Base-by-base conservation (phyloP, 257 asterid species). In the Paulownia fortunei region DNA sequence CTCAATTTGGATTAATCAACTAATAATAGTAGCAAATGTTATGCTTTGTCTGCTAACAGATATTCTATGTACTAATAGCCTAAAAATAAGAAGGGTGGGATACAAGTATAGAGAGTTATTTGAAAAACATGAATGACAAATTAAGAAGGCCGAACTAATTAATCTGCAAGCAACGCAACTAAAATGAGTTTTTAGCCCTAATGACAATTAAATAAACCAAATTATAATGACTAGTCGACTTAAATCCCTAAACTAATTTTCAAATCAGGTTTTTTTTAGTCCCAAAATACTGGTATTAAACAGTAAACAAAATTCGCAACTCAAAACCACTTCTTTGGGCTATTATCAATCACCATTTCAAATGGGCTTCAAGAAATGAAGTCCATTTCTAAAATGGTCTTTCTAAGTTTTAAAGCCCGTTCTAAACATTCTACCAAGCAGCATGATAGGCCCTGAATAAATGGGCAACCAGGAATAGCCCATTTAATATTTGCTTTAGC, bases 371-470 rank as follows among this genome's bases (percentile, higher is more conserved):
- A 9, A 36, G 16, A 6, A n/a, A n/a, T n/a, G n/a, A 36, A 37
- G 12, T 11, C 47, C 30, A 18, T 16, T 30, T 36, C 16, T 8
- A n/a, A 6, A 30, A 32, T 18, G 5, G 37, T n/a, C n/a, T n/a
- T n/a, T n/a, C n/a, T n/a, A n/a, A n/a, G n/a, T n/a, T n/a, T 21
- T 27, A 34, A 49, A 72, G 76, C 76, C 76, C 37, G 39, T 34
- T 19, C 2, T 18, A 36, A 15, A 37, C 3, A 34, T 18, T 3
- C n/a, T n/a, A n/a, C 0, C 4, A 3, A 56, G 8, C 8, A n/a
- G n/a, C 24, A 6, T 9, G 12, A 3, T 4, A 32, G 36, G 34
- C 47, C 32, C 51, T 2, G 32, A 27, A 18, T 8, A n/a, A 32
- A 42, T 58, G 65, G 65, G 66, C 65, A 1, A 11, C 2, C 11